Evolutionary conservation across 108 stramenopile genomes (phyloP).

Genomic region (Schizochytrium sp.): DNA sequence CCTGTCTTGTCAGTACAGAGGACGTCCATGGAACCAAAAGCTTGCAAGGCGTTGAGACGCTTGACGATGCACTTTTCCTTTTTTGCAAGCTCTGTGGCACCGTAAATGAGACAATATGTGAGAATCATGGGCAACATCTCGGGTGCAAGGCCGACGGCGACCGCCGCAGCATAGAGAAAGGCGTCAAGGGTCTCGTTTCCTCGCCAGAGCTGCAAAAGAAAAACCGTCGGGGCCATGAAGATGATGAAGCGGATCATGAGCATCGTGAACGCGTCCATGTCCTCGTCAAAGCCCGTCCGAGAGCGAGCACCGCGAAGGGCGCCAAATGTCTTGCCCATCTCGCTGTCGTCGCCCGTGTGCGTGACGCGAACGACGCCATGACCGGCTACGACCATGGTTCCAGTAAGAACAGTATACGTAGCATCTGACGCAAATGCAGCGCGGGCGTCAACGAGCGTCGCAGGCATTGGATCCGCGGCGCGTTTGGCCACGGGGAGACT

Average conservation of each 20-base stretch:
- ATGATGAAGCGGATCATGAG: conserved; percentile 16
- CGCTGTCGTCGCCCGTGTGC: conserved; percentile 60
- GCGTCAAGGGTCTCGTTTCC: neutral
- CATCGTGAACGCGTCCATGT: conserved; percentile 1
- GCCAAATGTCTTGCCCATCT: neutral
- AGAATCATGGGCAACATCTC: conserved; percentile 7
- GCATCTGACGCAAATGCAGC: neutral
- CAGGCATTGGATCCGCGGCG: neutral
- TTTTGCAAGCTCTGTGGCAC: neutral
- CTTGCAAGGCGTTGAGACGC: conserved; percentile 82
- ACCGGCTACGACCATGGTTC: conserved; percentile 15
- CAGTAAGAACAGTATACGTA: neutral
- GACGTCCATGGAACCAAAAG: conserved; percentile 80
- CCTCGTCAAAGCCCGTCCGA: neutral
- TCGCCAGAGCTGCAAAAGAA: neutral
- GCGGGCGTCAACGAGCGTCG: neutral
- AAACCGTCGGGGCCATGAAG: neutral
- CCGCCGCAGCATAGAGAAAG: neutral
- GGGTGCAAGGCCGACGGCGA: neutral
- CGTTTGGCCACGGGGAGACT: conserved; percentile 67
- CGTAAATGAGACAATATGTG: neutral
- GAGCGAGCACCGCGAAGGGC: neutral
- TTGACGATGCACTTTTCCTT: conserved; percentile 76
- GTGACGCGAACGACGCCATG: conserved; percentile 40
- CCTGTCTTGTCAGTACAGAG: conserved; percentile 93